Conservation (phyloP, 1,284 basidiomycete genomes). For the Papiliotrema terrestris region DNA sequence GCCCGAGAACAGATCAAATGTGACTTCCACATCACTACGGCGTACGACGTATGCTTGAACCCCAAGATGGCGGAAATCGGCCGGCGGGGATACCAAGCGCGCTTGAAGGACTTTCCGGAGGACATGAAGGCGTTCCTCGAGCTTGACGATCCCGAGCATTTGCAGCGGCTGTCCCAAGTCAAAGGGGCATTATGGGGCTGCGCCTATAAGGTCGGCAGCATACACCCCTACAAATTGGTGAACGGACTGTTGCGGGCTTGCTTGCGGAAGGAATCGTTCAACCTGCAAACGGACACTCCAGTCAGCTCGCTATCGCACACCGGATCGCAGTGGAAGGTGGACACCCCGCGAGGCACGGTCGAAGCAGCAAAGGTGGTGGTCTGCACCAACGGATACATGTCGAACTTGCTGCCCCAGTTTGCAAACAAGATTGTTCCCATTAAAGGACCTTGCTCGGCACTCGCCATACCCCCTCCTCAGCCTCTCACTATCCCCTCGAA, state of each 20-base stretch:
- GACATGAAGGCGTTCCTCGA: conserved; percentile 10
- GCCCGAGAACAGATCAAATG: conserved; percentile 5
- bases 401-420: conserved; percentile 6
- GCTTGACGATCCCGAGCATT: conserved; percentile 9
- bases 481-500: conserved; percentile 3
- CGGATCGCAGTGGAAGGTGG: not conserved
- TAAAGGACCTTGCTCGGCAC: conserved; percentile 5
- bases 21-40: conserved; percentile 12
- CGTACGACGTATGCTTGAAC: conserved; percentile 10
- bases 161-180: conserved; percentile 9
- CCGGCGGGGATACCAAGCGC: not conserved
- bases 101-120: conserved; percentile 10
- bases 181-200: conserved; percentile 11
- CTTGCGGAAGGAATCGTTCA: conserved; percentile 4
- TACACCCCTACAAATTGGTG: conserved; percentile 14
- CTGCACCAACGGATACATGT: conserved; percentile 7
- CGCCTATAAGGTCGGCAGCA: conserved; percentile 10
- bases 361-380: conserved; percentile 5
- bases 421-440: conserved; percentile 12
- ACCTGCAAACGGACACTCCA: conserved; percentile 9
- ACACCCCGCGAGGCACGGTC: conserved; percentile 2
- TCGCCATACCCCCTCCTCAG: conserved; percentile 5
- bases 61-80: conserved; percentile 1
- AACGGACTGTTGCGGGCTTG: conserved; percentile 7
- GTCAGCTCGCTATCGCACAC: not conserved